phyloP scores from a whole-genome alignment of 805 yeast species.

The Metschnikowia cerradonensis region DNA sequence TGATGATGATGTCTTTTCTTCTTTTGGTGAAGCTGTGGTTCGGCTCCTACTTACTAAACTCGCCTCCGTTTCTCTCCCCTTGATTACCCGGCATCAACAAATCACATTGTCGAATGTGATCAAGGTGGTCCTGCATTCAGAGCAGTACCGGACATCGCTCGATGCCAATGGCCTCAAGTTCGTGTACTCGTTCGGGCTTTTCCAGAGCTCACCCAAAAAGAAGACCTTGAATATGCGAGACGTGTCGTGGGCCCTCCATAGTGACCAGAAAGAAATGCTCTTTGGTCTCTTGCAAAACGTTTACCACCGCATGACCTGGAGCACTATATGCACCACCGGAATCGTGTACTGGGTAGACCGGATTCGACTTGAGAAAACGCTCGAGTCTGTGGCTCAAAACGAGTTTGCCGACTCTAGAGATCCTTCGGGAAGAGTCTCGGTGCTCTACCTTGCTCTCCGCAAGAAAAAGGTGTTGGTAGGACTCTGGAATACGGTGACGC shows the following conservation, averaged over 20 bases:
- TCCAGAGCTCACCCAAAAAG: conserved; percentile 48
- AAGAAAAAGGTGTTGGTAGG: conserved; percentile 76
- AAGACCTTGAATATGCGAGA: conserved; percentile 69
- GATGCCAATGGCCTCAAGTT: conserved; percentile 71
- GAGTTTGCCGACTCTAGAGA: conserved; percentile 63
- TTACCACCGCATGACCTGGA: conserved; percentile 54
- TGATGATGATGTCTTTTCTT: conserved; percentile 25
- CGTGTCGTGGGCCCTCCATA: conserved; percentile 81
- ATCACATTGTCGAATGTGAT: conserved; percentile 70
- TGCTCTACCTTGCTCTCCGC: conserved; percentile 72
- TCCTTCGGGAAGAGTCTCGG: conserved; percentile 64
- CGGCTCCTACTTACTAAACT: conserved; percentile 54
- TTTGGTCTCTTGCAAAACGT: conserved; percentile 46
- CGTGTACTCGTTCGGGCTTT: conserved; percentile 65
- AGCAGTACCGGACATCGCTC: conserved; percentile 38
- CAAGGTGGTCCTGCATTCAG: conserved; percentile 57
- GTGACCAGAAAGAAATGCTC: conserved; percentile 69
- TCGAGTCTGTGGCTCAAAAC: conserved; percentile 70
- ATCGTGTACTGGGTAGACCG: conserved; percentile 62
- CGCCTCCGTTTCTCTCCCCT: conserved; percentile 65
- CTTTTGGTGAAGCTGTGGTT: conserved; percentile 42
- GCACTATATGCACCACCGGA: conserved; percentile 53
- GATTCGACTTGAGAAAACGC: conserved; percentile 31
- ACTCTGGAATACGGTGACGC: conserved; percentile 77
- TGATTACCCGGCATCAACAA: conserved; percentile 87